Conservation (phyloP, 192 early-diverging fungal species). For the Coemansia sp. region DNA sequence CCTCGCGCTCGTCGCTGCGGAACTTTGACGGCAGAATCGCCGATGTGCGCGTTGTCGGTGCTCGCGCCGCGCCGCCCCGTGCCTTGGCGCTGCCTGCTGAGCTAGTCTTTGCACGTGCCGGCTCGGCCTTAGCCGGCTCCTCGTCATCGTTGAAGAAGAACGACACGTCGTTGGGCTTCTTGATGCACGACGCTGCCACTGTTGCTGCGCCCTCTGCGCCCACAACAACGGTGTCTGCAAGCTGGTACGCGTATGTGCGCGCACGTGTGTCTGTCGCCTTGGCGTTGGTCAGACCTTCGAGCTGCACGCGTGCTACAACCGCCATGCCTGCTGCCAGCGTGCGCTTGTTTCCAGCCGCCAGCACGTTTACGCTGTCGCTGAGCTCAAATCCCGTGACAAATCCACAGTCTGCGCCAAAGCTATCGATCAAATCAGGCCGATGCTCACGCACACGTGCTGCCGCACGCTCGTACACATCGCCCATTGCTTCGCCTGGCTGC, state of each 20-base stretch:
- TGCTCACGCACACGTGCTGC: conserved; percentile 69
- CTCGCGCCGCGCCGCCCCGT: conserved; percentile 27
- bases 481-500: conserved; percentile 72
- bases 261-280: conserved; percentile 68
- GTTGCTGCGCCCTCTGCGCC: conserved; percentile 21
- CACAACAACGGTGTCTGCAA: conserved; percentile 83
- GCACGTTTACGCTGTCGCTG: conserved; percentile 76
- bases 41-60: conserved; percentile 56
- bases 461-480: conserved; percentile 74
- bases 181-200: conserved; percentile 33
- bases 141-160: conserved; percentile 59
- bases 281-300: conserved; percentile 79
- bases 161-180: conserved; percentile 40
- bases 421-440: conserved; percentile 80
- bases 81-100: conserved; percentile 25
- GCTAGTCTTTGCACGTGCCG: conserved; percentile 15
- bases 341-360: conserved; percentile 70
- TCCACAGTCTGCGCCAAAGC: conserved; percentile 87
- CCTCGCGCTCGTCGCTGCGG: conserved; percentile 76
- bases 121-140: conserved; percentile 4
- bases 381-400: conserved; percentile 94
- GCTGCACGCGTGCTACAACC: conserved; percentile 79
- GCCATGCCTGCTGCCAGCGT: conserved; percentile 80
- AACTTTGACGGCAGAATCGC: conserved; percentile 76
- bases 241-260: conserved; percentile 78